Conservation (phyloP, 2,329 filamentous ascomycete genomes). For the Pyricularia pennisetigena region DNA sequence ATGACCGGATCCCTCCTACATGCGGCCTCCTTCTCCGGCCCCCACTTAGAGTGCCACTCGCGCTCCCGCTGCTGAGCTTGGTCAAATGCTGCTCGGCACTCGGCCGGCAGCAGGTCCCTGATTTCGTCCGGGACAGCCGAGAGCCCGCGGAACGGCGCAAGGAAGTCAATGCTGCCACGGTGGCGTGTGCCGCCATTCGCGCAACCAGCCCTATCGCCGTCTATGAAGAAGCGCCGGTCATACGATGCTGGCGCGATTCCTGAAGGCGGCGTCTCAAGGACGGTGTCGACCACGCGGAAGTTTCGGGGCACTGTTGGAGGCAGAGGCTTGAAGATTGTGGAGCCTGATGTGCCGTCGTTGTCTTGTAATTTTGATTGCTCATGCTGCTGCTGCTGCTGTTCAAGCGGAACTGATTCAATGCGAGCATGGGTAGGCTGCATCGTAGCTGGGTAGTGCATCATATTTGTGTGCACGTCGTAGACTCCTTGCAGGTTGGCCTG, state of each 20-base stretch:
- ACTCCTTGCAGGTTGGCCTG: slow-evolving; percentile 62
- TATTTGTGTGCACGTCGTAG: slow-evolving; percentile 92
- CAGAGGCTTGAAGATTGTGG: slow-evolving; percentile 35
- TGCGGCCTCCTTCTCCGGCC: slow-evolving; percentile 50
- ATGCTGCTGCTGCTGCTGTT: slow-evolving; percentile 6
- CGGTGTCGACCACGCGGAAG: slow-evolving; percentile 45
- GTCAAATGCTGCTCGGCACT: slow-evolving; percentile 66
- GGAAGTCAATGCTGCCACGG: slow-evolving; percentile 28
- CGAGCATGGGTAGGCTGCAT: slow-evolving; percentile 86
- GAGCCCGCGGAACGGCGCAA: slow-evolving; percentile 49
- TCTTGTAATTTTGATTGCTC: slow-evolving; percentile 15
- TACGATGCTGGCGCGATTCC: slow-evolving; percentile 36
- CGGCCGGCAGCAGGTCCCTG: slow-evolving; percentile 52
- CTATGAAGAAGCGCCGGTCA: slow-evolving; percentile 23
- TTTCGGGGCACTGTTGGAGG: slow-evolving; percentile 41
- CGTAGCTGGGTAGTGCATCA: slow-evolving; percentile 74
- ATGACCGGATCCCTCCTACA: slow-evolving; percentile 44
- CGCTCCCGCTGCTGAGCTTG: slow-evolving; percentile 53
- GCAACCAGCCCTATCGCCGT: slow-evolving; percentile 10
- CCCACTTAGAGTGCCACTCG: slow-evolving; percentile 68
- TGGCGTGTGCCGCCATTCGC: slow-evolving; percentile 5
- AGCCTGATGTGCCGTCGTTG: slow-evolving; percentile 11
- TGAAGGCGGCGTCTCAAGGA: slow-evolving; percentile 39
- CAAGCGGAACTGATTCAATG: slow-evolving; percentile 59
- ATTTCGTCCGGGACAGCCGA: slow-evolving; percentile 56